Evolutionary conservation across 495 filamentous ascomycete species (phyloP).

Genomic region (Penicillium soppii): DNA sequence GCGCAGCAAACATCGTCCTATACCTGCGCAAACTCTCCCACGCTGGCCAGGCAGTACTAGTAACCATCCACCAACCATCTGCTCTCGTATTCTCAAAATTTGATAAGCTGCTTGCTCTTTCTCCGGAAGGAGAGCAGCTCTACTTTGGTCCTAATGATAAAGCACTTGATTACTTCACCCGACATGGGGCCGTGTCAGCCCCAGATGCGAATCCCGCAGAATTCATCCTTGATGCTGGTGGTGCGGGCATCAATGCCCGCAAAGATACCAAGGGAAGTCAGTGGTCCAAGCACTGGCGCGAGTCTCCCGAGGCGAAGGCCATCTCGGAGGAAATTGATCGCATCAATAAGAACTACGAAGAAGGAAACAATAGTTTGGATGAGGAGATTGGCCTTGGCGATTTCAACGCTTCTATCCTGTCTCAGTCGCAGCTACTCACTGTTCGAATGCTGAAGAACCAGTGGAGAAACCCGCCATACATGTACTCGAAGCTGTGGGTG

Average conservation of each 20-base stretch:
- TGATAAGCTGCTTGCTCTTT: slow-evolving; percentile 67
- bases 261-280: too few relatives aligned
- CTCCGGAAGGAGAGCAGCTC: slow-evolving; percentile 65
- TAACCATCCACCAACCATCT: slow-evolving; percentile 78
- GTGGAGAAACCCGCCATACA: background rate
- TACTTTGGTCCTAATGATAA: slow-evolving; percentile 69
- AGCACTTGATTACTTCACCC: slow-evolving; percentile 71
- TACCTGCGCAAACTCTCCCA: slow-evolving; percentile 66
- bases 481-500: background rate
- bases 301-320: background rate
- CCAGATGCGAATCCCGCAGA: slow-evolving; percentile 77
- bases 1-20: slow-evolving; percentile 63
- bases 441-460: background rate
- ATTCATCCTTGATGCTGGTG: slow-evolving; percentile 87
- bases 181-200: slow-evolving; percentile 72
- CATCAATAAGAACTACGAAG: background rate
- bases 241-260: slow-evolving; percentile 26
- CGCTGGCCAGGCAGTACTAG: slow-evolving; percentile 66
- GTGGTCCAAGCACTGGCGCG: background rate
- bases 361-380: background rate
- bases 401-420: background rate
- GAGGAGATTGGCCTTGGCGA: too few relatives aligned
- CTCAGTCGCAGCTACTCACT: background rate
- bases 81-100: slow-evolving; percentile 72
- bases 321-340: background rate